A percentile compares a stretch with the other conserved stretches of the same genome.
These are phyloP conservation scores for Lachnellula suecica DNA, from an alignment of 2,329 filamentous ascomycete species.

Conservation along the genomic window DNA sequence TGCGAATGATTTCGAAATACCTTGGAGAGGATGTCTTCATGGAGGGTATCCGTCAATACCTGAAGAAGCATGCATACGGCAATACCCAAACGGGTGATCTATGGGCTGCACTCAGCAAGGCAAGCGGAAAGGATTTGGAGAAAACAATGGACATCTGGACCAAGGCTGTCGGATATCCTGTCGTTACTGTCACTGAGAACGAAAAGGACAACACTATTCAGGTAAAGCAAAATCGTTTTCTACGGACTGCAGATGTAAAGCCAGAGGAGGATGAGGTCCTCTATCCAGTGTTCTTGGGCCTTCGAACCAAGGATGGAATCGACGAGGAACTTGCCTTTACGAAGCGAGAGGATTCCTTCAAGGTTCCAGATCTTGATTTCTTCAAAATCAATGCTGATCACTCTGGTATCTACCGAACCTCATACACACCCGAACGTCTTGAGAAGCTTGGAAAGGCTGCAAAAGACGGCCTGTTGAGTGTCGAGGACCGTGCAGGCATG, in stretches of 20 bases:
- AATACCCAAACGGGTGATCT: slow-evolving; percentile 91
- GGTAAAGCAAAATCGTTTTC: slow-evolving; percentile 92
- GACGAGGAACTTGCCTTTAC: slow-evolving; percentile 71
- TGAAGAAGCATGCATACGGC: slow-evolving; percentile 95
- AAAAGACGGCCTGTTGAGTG: slow-evolving; percentile 74
- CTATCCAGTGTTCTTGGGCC: slow-evolving; percentile 85
- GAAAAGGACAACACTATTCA: slow-evolving; percentile 70
- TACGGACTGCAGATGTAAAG: slow-evolving; percentile 89
- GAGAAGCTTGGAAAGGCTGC: slow-evolving; percentile 86
- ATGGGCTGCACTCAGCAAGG: slow-evolving; percentile 83
- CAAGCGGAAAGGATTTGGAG: slow-evolving; percentile 87
- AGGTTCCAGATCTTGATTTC: slow-evolving; percentile 78
- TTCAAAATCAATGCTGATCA: slow-evolving; percentile 97
- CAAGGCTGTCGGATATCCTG: slow-evolving; percentile 91
- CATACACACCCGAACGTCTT: slow-evolving; percentile 79
- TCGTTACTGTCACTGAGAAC: slow-evolving; percentile 81
- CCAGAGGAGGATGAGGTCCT: slow-evolving; percentile 87
- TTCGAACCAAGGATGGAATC: slow-evolving; percentile 81
- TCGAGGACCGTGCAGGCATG: slow-evolving; percentile 93
- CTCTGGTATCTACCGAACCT: slow-evolving; percentile 87
- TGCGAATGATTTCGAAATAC: slow-evolving; percentile 96
- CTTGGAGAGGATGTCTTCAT: slow-evolving; percentile 91
- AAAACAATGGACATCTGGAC: slow-evolving; percentile 96
- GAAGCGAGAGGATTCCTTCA: slow-evolving; percentile 73
- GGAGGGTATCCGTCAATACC: slow-evolving; percentile 84